Evolutionary conservation across 768 basidiomycete species (phyloP), one percentile per base, ranked within the genome.

Genomic region (Phylloporus sp.): DNA sequence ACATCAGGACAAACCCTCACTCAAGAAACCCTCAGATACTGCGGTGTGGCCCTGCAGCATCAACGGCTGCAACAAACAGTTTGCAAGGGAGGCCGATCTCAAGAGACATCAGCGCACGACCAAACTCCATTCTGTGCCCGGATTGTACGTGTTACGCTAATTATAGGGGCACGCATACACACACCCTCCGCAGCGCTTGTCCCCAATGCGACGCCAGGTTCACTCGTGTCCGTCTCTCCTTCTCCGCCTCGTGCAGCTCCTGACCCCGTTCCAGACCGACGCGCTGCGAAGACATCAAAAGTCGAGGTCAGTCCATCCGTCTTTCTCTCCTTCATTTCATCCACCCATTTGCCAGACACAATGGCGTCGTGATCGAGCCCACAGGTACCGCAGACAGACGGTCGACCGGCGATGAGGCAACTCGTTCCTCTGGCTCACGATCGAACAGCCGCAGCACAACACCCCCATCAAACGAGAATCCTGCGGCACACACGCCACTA

Each of bases 41-140:
- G 78, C 80, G 7, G 64, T 82, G 42, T 90, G 88, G 88, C 86
- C 88, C 7, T 90, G 88, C 74, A 82, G 81, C 66, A 88, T 90
- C 64, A 80, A 84, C 62, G 88, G 86, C 27, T 90, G 88, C 71
- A 82, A 80, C 70, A 90, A 89, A 69, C 81, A 86, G 64, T 90
- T 90, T 63, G 87, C 85, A 41, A 78, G 88, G 47, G 88, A 90
- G 68, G 88, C 88, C 15, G 88, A 90, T 73, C 71, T 90, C 56
- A 89, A 88, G 74, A 67, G 88, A 60, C 88, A 90, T 66, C 88
- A 89, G 64, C 75, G 86, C 65, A 90, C 88, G 28, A 88, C 88
- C 22, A 90, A 87, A 66, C 67, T 78, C 43, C 88, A 90, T 70
- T 84, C 84, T 4, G 73, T 85, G 67, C 85, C 88, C 31, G 81